A percentile compares a stretch with the other conserved stretches of the same genome.
phyloP scores from a whole-genome alignment of 768 basidiomycete genomes.

The Podaxis sp. region DNA sequence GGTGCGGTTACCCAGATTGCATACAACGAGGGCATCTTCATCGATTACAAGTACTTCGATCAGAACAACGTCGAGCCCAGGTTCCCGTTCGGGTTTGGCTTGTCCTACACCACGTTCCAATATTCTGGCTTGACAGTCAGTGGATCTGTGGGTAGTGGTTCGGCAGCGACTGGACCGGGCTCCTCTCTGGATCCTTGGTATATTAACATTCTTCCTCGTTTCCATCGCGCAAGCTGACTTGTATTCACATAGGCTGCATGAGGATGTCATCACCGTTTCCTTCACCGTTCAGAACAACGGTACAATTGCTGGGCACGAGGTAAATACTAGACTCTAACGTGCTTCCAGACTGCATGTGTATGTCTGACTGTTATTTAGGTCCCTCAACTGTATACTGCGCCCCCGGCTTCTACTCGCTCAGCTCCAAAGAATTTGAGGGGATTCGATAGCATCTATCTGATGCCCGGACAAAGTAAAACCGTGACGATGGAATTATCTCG shows the following conservation, averaged over 20 bases:
- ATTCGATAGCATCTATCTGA: slow-evolving; percentile 49
- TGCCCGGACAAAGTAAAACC: slow-evolving; percentile 40
- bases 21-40: slow-evolving; percentile 57
- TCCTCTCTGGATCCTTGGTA: slow-evolving; percentile 54
- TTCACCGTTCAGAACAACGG: slow-evolving; percentile 57
- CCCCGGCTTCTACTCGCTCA: slow-evolving; percentile 44
- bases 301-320: slow-evolving; percentile 52
- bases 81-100: slow-evolving; percentile 49
- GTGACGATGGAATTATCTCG: slow-evolving; percentile 49
- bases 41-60: slow-evolving; percentile 62
- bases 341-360: not conserved
- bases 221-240: not conserved
- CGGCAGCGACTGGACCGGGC: slow-evolving; percentile 43
- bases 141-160: slow-evolving; percentile 40
- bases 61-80: slow-evolving; percentile 41
- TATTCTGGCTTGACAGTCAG: slow-evolving; percentile 44
- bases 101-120: slow-evolving; percentile 58
- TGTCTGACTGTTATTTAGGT: slow-evolving; percentile 30
- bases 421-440: slow-evolving; percentile 55
- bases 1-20: slow-evolving; percentile 43
- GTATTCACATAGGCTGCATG: slow-evolving; percentile 44
- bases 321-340: slow-evolving; percentile 20
- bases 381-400: slow-evolving; percentile 54
- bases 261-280: slow-evolving; percentile 47
- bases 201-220: not conserved